Percentiles rank a stretch among this genome's conserved stretches.
Conservation (phyloP, 192 early-diverging fungal genomes). For the Gigaspora rosea region DNA sequence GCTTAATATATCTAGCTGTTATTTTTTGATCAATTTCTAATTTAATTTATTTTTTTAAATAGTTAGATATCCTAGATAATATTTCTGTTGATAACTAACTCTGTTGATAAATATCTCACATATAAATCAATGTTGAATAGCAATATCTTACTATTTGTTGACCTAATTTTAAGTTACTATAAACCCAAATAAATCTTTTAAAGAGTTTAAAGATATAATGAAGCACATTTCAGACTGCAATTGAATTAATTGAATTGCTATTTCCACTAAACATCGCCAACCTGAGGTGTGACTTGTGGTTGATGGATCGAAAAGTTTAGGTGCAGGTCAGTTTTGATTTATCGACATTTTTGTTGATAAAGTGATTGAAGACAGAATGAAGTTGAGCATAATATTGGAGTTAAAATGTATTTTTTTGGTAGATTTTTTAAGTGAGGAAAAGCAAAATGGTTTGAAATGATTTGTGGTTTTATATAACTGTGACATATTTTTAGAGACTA, state of each 20-base stretch:
- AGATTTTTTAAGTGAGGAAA: conserved; percentile 12
- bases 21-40: too few relatives aligned
- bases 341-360: conserved; percentile 36
- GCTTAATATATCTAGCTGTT: too few relatives aligned
- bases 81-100: too few relatives aligned
- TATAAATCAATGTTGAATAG: not conserved
- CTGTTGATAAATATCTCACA: too few relatives aligned
- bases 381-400: conserved; percentile 1
- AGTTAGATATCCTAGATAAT: too few relatives aligned
- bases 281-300: conserved; percentile 38
- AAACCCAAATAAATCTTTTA: not conserved
- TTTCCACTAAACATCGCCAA: conserved; percentile 23
- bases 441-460: not conserved
- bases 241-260: conserved; percentile 15
- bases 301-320: conserved; percentile 34
- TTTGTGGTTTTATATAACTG: too few relatives aligned
- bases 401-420: conserved; percentile 16
- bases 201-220: conserved; percentile 1
- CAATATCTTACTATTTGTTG: too few relatives aligned
- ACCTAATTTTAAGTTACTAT: too few relatives aligned
- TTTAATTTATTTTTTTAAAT: too few relatives aligned
- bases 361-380: not conserved
- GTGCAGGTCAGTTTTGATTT: conserved; percentile 36
- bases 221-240: not conserved
- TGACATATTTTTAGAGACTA: too few relatives aligned